Evolutionary conservation across 805 yeast species (phyloP).

Genomic region (Blastobotrys mokoenaii): DNA sequence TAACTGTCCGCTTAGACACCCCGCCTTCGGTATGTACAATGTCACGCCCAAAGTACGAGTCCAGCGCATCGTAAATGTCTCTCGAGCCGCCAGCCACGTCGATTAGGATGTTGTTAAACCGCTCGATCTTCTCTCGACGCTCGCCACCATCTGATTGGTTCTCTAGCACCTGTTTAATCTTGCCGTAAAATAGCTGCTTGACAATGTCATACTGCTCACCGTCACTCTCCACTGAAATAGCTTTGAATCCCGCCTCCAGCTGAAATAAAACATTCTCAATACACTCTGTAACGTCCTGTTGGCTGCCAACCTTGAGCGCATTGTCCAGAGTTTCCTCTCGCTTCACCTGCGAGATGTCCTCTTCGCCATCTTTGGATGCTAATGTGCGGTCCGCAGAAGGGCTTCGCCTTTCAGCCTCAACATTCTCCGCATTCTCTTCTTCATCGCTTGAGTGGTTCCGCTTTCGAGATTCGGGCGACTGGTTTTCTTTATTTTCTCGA

Average conservation of each 20-base stretch:
- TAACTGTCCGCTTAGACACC: conserved; percentile 61
- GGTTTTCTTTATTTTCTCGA: not conserved
- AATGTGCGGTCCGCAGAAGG: not conserved
- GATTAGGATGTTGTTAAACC: conserved; percentile 74
- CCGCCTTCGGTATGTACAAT: conserved; percentile 59
- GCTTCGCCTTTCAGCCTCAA: not conserved
- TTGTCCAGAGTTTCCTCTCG: conserved; percentile 12
- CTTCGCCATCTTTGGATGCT: not conserved
- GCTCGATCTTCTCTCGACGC: conserved; percentile 52
- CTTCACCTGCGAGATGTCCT: not conserved
- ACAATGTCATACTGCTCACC: conserved; percentile 83
- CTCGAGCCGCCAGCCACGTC: conserved; percentile 85
- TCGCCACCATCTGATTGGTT: conserved; percentile 26
- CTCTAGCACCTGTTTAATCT: conserved; percentile 64
- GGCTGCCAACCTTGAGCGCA: conserved; percentile 62
- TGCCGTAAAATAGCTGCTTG: conserved; percentile 77
- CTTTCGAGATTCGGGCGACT: not conserved
- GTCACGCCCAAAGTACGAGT: conserved; percentile 71
- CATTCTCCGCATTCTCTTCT: not conserved
- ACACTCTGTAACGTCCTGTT: conserved; percentile 97
- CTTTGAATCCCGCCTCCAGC: conserved; percentile 77
- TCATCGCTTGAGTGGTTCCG: not conserved
- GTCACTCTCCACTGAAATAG: conserved; percentile 47
- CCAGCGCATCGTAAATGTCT: conserved; percentile 84
- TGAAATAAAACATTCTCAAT: conserved; percentile 89